A percentile compares a stretch with the other conserved stretches of the same genome.
Evolutionary conservation across 371 early-diverging fungal genomes (phyloP).

Genomic region (Mortierella sp.): DNA sequence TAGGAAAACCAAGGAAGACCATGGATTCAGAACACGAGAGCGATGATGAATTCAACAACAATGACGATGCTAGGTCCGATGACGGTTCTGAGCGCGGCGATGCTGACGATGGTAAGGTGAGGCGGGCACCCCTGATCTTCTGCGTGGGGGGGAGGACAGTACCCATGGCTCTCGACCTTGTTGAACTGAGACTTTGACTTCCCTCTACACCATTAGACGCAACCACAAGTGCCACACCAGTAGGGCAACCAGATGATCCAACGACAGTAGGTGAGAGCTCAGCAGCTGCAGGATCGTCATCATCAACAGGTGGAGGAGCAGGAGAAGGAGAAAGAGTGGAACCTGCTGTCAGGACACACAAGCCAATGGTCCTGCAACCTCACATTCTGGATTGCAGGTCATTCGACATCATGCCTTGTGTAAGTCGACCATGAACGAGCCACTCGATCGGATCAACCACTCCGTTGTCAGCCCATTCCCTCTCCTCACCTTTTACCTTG

Average conservation of each 20-base stretch:
- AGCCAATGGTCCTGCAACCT: conserved; percentile 54
- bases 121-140: no score
- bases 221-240: not conserved
- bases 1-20: no score
- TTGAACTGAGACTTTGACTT: no score
- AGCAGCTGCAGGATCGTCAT: no score
- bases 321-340: no score
- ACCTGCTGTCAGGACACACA: conserved; percentile 49
- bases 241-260: conserved; percentile 9
- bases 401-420: conserved; percentile 68
- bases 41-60: conserved; percentile 48
- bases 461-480: no score
- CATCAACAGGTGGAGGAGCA: no score
- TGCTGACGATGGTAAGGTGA: conserved; percentile 29
- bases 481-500: not conserved
- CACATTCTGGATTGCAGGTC: conserved; percentile 57
- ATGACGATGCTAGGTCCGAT: conserved; percentile 45
- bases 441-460: no score
- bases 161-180: no score
- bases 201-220: not conserved
- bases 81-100: conserved; percentile 52
- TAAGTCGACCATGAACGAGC: conserved; percentile 27
- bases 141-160: no score
- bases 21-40: conserved; percentile 56
- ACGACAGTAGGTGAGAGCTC: no score